phyloP scores from a whole-genome alignment of 257 asterid genomes.

The Capsicum chinense region DNA sequence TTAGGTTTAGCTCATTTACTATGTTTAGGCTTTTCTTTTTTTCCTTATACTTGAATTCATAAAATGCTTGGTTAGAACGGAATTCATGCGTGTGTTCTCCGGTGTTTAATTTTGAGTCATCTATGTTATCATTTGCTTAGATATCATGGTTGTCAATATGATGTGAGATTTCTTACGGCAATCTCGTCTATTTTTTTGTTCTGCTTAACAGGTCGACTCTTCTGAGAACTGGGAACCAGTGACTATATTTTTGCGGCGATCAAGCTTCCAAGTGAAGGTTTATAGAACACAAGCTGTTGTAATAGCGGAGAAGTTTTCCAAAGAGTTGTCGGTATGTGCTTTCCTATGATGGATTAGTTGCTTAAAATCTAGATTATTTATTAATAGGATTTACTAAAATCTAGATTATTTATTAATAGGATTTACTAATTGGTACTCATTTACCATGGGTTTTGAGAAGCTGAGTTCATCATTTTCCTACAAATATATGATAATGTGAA shows the following conservation, averaged over 20 bases:
- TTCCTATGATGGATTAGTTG: conserved; percentile 32
- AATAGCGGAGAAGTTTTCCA: conserved; percentile 71
- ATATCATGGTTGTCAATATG: conserved; percentile 17
- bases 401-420: background rate
- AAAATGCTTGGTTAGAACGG: conserved; percentile 3
- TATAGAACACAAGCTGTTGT: conserved; percentile 62
- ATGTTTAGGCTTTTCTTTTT: background rate
- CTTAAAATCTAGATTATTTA: background rate
- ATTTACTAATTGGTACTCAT: conserved; percentile 10
- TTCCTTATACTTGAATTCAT: conserved; percentile 11
- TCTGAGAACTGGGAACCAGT: conserved; percentile 90
- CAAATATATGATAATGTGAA: conserved; percentile 11
- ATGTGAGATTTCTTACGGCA: conserved; percentile 3
- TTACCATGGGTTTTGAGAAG: conserved; percentile 5
- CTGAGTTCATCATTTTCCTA: conserved; percentile 10
- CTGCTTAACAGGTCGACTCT: conserved; percentile 63
- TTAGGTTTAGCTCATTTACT: background rate
- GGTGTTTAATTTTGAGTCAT: background rate
- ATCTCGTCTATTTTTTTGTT: conserved; percentile 11
- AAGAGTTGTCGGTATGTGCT: conserved; percentile 79
- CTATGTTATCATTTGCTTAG: background rate
- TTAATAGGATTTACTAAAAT: background rate
- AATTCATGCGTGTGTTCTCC: background rate
- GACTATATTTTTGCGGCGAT: conserved; percentile 62
- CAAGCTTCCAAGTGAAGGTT: conserved; percentile 81